These are phyloP conservation scores for Cutaneotrichosporon cutaneum DNA, from an alignment of 1,284 basidiomycete species.

Conservation along the genomic window DNA sequence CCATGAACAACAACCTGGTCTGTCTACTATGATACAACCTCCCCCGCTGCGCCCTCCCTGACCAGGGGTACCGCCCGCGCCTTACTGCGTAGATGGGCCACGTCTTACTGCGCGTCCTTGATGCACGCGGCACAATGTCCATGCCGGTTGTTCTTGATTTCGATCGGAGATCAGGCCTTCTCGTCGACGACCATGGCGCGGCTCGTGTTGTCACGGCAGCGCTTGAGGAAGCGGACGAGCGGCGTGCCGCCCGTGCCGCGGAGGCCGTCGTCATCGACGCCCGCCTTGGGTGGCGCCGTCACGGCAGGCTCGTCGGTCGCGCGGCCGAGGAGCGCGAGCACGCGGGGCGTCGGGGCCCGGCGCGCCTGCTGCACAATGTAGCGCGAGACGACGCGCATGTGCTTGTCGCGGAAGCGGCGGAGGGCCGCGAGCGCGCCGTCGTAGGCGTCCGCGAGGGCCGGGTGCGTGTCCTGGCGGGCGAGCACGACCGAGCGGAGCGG, in stretches of 20 bases:
- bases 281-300: neutral
- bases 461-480: conserved; percentile 40
- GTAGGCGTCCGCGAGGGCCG: conserved; percentile 62
- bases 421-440: conserved; percentile 70
- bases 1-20: conserved; percentile 10
- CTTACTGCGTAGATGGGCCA: conserved; percentile 11
- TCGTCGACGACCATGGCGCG: conserved; percentile 57
- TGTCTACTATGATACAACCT: conserved; percentile 7
- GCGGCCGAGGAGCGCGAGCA: conserved; percentile 36
- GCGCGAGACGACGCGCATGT: conserved; percentile 78
- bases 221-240: conserved; percentile 76
- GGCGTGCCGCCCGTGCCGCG: conserved; percentile 85
- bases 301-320: conserved; percentile 15
- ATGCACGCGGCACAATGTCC: conserved; percentile 12
- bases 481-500: conserved; percentile 56
- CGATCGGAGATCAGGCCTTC: neutral
- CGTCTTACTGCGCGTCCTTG: conserved; percentile 11
- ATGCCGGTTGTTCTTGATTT: conserved; percentile 10
- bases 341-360: conserved; percentile 38
- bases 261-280: conserved; percentile 55
- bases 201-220: conserved; percentile 71
- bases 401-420: conserved; percentile 78
- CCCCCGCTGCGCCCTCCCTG: conserved; percentile 6
- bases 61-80: conserved; percentile 12
- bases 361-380: conserved; percentile 74